Conservation (phyloP, 306 rosid species). For the Delonix regia region DNA sequence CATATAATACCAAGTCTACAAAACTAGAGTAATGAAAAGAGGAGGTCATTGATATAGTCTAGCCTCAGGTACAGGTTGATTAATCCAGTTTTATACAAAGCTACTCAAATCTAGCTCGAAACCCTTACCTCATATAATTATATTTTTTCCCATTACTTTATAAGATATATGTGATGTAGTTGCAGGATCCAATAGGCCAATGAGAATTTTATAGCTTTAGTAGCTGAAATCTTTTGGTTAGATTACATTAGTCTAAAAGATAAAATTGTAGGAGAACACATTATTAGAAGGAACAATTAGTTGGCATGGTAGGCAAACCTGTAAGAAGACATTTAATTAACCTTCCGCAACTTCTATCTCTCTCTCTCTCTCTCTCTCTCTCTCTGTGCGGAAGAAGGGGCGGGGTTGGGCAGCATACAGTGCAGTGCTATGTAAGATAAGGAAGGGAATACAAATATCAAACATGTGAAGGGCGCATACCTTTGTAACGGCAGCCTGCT, state of each 20-base stretch:
- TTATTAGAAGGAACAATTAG: background rate
- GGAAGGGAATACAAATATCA: background rate
- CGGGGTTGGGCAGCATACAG: background rate
- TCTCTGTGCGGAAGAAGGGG: background rate
- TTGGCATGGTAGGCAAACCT: background rate
- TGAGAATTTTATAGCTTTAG: background rate
- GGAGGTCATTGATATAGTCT: background rate
- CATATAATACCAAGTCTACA: background rate
- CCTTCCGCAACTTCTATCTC: background rate
- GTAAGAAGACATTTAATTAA: background rate
- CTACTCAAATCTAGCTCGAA: background rate
- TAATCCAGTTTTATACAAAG: background rate
- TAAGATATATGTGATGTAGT: background rate
- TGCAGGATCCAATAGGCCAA: background rate
- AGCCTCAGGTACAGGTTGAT: background rate
- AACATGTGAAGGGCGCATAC: conserved; percentile 45
- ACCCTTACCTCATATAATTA: background rate
- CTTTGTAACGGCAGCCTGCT: conserved; percentile 80
- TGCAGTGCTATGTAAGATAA: background rate
- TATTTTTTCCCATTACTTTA: background rate
- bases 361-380: too few species aligned
- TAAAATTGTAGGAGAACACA: background rate
- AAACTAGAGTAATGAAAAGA: background rate
- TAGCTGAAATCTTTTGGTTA: background rate
- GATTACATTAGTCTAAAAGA: background rate